Conservation (phyloP, 73 alveolate genomes). For the Paramecium pentaurelia region DNA sequence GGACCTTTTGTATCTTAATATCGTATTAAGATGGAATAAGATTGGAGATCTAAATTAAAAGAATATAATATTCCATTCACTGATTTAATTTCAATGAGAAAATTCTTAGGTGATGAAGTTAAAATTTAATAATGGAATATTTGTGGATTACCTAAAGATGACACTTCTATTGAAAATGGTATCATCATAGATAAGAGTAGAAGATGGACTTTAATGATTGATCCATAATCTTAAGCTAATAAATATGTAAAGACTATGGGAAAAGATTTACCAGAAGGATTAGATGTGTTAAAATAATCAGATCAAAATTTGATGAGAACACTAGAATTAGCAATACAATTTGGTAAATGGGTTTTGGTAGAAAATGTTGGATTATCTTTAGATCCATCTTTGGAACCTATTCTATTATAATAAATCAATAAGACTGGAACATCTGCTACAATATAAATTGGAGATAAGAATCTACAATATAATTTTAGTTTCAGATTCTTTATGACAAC, state of each 20-base stretch:
- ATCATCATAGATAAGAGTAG: slow-evolving; percentile 88
- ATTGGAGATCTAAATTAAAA: slow-evolving; percentile 90
- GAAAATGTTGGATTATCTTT: slow-evolving; percentile 87
- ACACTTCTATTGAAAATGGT: slow-evolving; percentile 94
- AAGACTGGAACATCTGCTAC: slow-evolving; percentile 77
- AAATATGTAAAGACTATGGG: slow-evolving; percentile 98
- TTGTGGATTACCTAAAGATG: slow-evolving; percentile 93
- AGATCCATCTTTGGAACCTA: slow-evolving; percentile 92
- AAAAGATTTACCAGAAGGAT: slow-evolving; percentile 83
- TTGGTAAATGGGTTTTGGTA: slow-evolving; percentile 92
- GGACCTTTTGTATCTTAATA: slow-evolving; percentile 98
- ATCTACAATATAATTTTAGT: slow-evolving; percentile 80
- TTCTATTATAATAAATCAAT: slow-evolving; percentile 79
- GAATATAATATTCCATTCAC: slow-evolving; percentile 80
- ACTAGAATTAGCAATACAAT: slow-evolving; percentile 73
- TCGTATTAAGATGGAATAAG: slow-evolving; percentile 87
- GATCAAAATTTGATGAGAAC: slow-evolving; percentile 69
- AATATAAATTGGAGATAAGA: slow-evolving; percentile 89
- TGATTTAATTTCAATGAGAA: slow-evolving; percentile 84
- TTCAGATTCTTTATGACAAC: slow-evolving; percentile 98
- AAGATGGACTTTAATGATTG: slow-evolving; percentile 98
- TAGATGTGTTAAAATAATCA: slow-evolving; percentile 64
- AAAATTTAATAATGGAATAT: slow-evolving; percentile 93
- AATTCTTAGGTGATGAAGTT: slow-evolving; percentile 94
- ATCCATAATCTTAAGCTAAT: slow-evolving; percentile 97